Percentiles rank a stretch among this genome's conserved stretches.
Evolutionary conservation across 2,329 filamentous ascomycete genomes (phyloP).

Genomic region (Colletotrichum sp.): DNA sequence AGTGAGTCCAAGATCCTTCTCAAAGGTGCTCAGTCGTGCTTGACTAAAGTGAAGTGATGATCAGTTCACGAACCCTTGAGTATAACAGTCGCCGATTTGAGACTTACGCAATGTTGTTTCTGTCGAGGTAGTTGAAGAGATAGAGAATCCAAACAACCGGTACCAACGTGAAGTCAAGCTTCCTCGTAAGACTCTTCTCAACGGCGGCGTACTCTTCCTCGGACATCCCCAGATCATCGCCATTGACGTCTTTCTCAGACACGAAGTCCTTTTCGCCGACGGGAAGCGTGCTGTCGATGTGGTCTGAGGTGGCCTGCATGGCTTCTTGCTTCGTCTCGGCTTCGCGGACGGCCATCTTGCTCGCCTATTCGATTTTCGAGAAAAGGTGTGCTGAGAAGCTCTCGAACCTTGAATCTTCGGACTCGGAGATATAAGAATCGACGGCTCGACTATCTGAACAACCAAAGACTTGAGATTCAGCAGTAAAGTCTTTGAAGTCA

Average conservation of each 20-base stretch:
- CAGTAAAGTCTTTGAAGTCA: neutral
- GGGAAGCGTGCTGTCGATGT: neutral
- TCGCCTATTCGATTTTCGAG: neutral
- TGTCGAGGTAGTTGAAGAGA: constrained; percentile 8
- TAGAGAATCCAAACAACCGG: constrained; percentile 6
- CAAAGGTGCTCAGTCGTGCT: neutral
- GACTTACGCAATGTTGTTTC: constrained; percentile 18
- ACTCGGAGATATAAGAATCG: neutral
- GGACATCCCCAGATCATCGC: neutral
- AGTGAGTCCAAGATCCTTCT: neutral
- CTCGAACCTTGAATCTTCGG: no score
- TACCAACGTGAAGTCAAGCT: constrained; percentile 26
- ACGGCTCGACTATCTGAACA: neutral
- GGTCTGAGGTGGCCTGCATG: neutral
- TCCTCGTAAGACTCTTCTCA: constrained; percentile 17
- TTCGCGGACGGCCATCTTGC: neutral
- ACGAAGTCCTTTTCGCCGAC: neutral
- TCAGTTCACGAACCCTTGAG: neutral
- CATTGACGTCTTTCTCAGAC: neutral
- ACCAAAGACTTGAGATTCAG: neutral
- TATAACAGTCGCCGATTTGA: neutral
- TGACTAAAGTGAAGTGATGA: neutral
- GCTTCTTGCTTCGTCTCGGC: neutral
- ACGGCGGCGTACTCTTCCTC: neutral
- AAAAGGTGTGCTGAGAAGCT: no score